phyloP scores from a whole-genome alignment of 73 alveolate genomes.

The Uronychia setigera region DNA sequence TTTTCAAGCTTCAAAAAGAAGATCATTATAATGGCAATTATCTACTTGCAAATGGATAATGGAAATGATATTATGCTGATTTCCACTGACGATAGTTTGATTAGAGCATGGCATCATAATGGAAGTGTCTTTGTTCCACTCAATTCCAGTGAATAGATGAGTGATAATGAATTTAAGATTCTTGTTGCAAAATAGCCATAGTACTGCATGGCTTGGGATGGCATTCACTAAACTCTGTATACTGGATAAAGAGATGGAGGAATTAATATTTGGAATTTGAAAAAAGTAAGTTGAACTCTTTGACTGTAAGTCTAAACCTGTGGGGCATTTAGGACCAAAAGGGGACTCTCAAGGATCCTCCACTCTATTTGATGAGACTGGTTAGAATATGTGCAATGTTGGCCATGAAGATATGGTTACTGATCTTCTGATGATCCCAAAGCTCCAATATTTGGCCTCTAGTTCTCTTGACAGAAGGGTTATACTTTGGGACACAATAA shows the following conservation, averaged over 20 bases:
- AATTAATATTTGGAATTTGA: constrained; percentile 82
- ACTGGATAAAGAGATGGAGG: constrained; percentile 83
- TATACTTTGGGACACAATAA: constrained; percentile 81
- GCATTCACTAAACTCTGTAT: constrained; percentile 66
- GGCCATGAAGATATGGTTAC: constrained; percentile 81
- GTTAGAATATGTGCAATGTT: constrained; percentile 11
- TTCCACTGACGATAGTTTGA: constrained; percentile 77
- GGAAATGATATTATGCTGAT: constrained; percentile 63
- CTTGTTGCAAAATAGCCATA: constrained; percentile 50
- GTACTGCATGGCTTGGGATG: constrained; percentile 84
- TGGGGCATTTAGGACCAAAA: constrained; percentile 51
- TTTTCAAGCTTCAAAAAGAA: constrained; percentile 34
- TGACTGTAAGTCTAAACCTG: constrained; percentile 46
- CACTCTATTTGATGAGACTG: not conserved
- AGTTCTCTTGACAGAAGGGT: constrained; percentile 78
- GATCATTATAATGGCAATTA: constrained; percentile 25
- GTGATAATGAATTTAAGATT: constrained; percentile 54
- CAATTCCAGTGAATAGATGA: constrained; percentile 46
- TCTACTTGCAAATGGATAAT: constrained; percentile 24
- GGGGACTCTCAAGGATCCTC: constrained; percentile 13
- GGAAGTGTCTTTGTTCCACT: constrained; percentile 73
- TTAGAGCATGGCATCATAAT: constrained; percentile 79
- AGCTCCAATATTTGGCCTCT: constrained; percentile 77
- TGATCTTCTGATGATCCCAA: constrained; percentile 85
- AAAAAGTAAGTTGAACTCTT: constrained; percentile 50